These are phyloP conservation scores for Melastoma candidum DNA, from an alignment of 441 rosid genomes.

Conservation along the genomic window DNA sequence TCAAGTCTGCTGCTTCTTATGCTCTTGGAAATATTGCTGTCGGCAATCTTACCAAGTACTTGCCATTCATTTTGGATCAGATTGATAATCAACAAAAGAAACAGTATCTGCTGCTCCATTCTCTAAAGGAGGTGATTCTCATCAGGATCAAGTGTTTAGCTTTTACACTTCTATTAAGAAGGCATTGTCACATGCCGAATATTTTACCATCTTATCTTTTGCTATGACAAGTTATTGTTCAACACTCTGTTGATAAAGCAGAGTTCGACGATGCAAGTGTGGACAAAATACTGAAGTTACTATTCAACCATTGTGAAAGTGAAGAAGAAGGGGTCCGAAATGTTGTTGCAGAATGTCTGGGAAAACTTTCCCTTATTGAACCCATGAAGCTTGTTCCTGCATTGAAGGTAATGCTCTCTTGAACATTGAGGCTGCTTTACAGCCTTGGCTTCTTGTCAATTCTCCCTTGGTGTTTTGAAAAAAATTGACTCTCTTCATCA, in stretches of 20 bases:
- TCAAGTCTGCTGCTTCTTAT: constrained; percentile 96
- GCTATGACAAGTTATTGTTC: constrained; percentile 66
- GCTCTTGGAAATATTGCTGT: constrained; percentile 99
- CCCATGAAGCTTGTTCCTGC: constrained; percentile 92
- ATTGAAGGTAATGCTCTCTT: constrained; percentile 55
- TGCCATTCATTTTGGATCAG: constrained; percentile 97
- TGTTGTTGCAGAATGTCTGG: constrained; percentile 99
- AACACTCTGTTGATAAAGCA: constrained; percentile 94
- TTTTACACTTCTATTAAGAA: not conserved
- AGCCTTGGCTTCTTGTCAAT: constrained; percentile 5
- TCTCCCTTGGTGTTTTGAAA: constrained; percentile 1
- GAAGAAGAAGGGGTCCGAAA: constrained; percentile 99
- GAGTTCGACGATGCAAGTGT: constrained; percentile 93
- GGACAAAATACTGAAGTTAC: constrained; percentile 75
- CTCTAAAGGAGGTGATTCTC: constrained; percentile 79
- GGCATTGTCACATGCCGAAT: constrained; percentile 1
- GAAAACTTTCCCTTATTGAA: constrained; percentile 92
- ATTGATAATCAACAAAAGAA: constrained; percentile 99
- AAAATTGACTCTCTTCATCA: not conserved
- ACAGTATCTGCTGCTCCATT: constrained; percentile 94
- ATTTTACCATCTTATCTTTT: constrained; percentile 8
- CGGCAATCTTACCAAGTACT: constrained; percentile 85
- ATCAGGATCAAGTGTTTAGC: constrained; percentile 11
- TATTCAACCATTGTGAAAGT: constrained; percentile 97
- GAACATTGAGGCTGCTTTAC: constrained; percentile 9